These are phyloP conservation scores for Aspergillus hortae DNA, from an alignment of 2,329 filamentous ascomycete genomes.

Conservation along the genomic window DNA sequence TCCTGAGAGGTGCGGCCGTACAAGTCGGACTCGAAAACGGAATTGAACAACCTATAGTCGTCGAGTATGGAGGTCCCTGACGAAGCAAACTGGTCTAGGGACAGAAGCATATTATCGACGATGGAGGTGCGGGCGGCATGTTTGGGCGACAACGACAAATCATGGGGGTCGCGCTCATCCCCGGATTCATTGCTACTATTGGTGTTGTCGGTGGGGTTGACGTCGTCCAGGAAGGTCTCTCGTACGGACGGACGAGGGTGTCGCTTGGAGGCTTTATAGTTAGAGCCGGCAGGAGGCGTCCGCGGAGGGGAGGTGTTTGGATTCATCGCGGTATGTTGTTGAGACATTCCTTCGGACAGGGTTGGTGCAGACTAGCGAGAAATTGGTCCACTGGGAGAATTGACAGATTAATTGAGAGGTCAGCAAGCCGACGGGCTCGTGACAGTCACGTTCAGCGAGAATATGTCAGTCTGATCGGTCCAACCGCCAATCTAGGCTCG, in stretches of 20 bases:
- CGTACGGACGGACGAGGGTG: constrained; percentile 33
- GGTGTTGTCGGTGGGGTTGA: constrained; percentile 28
- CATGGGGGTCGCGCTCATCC: constrained; percentile 58
- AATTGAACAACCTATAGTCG: constrained; percentile 38
- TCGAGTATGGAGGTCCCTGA: constrained; percentile 32
- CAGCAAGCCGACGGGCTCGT: no score
- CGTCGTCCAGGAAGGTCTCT: constrained; percentile 40
- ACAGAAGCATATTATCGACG: constrained; percentile 92
- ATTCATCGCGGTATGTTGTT: constrained; percentile 22
- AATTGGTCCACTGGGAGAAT: background rate
- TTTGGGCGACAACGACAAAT: constrained; percentile 73
- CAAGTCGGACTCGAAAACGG: constrained; percentile 38
- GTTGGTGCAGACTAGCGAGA: background rate
- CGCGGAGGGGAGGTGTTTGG: constrained; percentile 34
- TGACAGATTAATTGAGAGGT: no score
- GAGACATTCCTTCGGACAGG: constrained; percentile 22
- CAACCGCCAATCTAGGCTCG: no score
- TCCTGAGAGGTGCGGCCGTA: constrained; percentile 29
- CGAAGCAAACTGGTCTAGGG: constrained; percentile 75
- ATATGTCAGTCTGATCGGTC: no score
- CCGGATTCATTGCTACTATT: constrained; percentile 33
- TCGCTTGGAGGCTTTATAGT: constrained; percentile 28
- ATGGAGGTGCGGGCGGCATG: constrained; percentile 83
- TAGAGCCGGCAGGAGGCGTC: constrained; percentile 37
- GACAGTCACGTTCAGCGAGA: no score